A percentile compares a stretch with the other conserved stretches of the same genome.
phyloP scores from a whole-genome alignment of 2,329 filamentous ascomycete species.

The Stachybotrys chlorohalonatus region DNA sequence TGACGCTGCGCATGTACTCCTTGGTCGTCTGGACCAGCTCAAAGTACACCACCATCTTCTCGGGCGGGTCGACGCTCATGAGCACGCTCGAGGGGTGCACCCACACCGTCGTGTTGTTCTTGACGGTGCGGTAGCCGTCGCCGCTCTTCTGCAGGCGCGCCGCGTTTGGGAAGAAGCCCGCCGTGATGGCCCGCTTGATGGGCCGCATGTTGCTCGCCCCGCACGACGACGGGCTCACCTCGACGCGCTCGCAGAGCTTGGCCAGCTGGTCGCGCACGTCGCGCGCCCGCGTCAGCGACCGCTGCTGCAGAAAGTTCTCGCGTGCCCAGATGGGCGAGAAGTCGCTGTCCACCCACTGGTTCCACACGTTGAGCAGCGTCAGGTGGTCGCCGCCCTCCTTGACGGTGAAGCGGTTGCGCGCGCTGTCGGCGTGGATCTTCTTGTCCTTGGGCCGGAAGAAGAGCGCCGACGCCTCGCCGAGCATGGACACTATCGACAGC shows the following conservation, averaged over 20 bases:
- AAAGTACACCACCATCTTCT: slow-evolving; percentile 80
- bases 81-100: slow-evolving; percentile 84
- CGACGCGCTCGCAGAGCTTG: slow-evolving; percentile 88
- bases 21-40: slow-evolving; percentile 76
- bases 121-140: slow-evolving; percentile 83
- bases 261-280: slow-evolving; percentile 89
- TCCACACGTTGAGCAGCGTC: slow-evolving; percentile 85
- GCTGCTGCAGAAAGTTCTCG: slow-evolving; percentile 91
- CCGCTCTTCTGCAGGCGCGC: slow-evolving; percentile 76
- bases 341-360: slow-evolving; percentile 89
- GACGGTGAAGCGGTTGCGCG: slow-evolving; percentile 77
- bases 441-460: slow-evolving; percentile 97
- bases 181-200: slow-evolving; percentile 79
- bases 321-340: slow-evolving; percentile 80
- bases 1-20: slow-evolving; percentile 84
- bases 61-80: slow-evolving; percentile 65
- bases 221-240: slow-evolving; percentile 62
- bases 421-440: slow-evolving; percentile 90
- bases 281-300: slow-evolving; percentile 76
- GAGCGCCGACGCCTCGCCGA: slow-evolving; percentile 76
- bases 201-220: slow-evolving; percentile 62
- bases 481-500: slow-evolving; percentile 87
- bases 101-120: slow-evolving; percentile 80
- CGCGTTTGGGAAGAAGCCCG: slow-evolving; percentile 92
- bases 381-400: slow-evolving; percentile 87